These are phyloP conservation scores for Dicorynia guianensis DNA, from an alignment of 306 rosid genomes.

Conservation along the genomic window DNA sequence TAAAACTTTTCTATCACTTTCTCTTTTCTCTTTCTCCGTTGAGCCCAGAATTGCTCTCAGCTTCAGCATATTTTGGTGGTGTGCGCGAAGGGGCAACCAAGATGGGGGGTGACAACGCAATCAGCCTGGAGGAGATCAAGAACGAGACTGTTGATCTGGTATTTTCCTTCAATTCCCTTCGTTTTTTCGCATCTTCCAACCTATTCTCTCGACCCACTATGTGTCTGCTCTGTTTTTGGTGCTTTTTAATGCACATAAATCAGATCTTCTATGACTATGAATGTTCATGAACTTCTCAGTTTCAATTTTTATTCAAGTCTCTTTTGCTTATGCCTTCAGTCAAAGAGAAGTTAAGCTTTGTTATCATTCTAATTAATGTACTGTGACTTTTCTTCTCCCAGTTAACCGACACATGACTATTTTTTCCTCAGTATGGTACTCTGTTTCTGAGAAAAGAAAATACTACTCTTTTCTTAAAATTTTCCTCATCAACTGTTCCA, in stretches of 20 bases:
- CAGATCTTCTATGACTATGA: background rate
- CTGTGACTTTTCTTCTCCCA: too few species aligned
- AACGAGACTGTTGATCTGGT: constrained; percentile 98
- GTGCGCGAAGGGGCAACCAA: background rate
- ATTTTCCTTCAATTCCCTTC: constrained; percentile 8
- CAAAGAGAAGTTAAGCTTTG: background rate
- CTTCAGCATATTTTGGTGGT: background rate
- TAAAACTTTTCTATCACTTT: background rate
- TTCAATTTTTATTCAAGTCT: background rate
- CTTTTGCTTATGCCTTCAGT: background rate
- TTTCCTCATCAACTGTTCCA: background rate
- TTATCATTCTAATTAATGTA: background rate
- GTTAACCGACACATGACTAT: too few species aligned
- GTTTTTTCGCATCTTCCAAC: background rate
- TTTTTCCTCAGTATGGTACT: background rate
- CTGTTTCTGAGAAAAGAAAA: background rate
- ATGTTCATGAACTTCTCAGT: background rate
- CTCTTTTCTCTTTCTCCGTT: background rate
- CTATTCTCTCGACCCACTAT: constrained; percentile 11
- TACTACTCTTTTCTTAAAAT: background rate
- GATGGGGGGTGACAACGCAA: constrained; percentile 60
- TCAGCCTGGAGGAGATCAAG: constrained; percentile 78
- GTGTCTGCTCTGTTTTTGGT: background rate
- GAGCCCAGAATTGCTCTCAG: background rate
- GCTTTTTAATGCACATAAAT: constrained; percentile 4